Evolutionary conservation across 1,284 basidiomycete species (phyloP).

Genomic region (Apiotrichum sp.): DNA sequence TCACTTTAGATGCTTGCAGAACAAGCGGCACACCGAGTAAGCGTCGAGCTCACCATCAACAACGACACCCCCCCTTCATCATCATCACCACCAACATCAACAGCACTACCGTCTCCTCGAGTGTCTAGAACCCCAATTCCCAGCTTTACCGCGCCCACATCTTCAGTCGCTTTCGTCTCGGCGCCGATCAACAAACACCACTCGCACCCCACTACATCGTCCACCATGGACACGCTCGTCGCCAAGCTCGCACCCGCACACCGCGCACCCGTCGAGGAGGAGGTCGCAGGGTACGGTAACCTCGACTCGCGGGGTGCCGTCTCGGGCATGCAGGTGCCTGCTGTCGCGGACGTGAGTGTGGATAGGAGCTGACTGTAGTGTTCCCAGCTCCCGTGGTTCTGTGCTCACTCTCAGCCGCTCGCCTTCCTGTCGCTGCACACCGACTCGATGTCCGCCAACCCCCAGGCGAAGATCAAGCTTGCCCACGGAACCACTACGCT

Average conservation of each 20-base stretch:
- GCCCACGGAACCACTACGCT: conserved; percentile 98
- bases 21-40: too few relatives aligned
- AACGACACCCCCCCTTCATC: background rate
- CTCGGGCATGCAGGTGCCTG: conserved; percentile 39
- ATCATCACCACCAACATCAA: background rate
- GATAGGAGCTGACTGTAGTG: too few relatives aligned
- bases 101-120: too few relatives aligned
- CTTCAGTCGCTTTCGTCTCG: too few relatives aligned
- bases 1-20: too few relatives aligned
- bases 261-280: conserved; percentile 50
- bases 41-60: too few relatives aligned
- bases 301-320: conserved; percentile 37
- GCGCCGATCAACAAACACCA: too few relatives aligned
- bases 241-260: conserved; percentile 56
- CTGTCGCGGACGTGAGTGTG: conserved; percentile 42
- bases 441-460: conserved; percentile 80
- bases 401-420: conserved; percentile 58
- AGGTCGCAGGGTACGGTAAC: conserved; percentile 61
- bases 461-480: conserved; percentile 92
- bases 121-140: too few relatives aligned
- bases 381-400: too few relatives aligned
- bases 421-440: conserved; percentile 83
- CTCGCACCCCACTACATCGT: too few relatives aligned
- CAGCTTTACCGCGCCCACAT: too few relatives aligned
- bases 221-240: conserved; percentile 68